Base-by-base conservation (phyloP, 1,284 basidiomycete genomes). In the Farysia itapuensis region DNA sequence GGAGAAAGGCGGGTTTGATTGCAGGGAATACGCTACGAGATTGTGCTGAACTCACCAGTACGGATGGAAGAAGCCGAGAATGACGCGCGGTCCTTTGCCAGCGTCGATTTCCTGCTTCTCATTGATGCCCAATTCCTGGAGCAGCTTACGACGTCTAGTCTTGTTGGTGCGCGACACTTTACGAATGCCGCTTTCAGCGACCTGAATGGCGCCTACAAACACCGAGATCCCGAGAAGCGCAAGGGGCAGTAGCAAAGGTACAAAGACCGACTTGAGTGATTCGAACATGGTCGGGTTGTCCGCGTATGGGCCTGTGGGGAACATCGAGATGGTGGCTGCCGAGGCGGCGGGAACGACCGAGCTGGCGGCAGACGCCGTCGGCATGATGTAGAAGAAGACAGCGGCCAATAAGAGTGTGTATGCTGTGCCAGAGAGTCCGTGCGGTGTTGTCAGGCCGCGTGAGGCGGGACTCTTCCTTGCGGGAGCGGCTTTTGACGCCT, bases 41-140 rank as follows among this genome's bases (percentile, higher is more conserved):
- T n/a, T n/a, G n/a, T n/a, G n/a, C n/a, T n/a, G 11, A 28, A 75
- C 84, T 79, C 69, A 92, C 90, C 91, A 95, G 78, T 92, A 96
- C 0, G 93, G 93, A 78, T 96, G 93, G 77, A 95, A 93, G 79
- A 96, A 90, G 0, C 89, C 93, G 15, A 75, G 32, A 25, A 75
- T 45, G 28, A 52, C 57, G 31, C 26, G 19, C 3, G n/a, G 15
- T 4, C n/a, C 8, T 42, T 18, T 24, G 22, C 21, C 9, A 15
- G 12, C 9, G 14, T 32, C 16, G 5, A 16, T 24, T 12, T 15
- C n/a, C 6, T n/a, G 26, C 31, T 57, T 56, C 23, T 63, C 59
- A 30, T 45, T 33, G 33, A 63, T 52, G 21, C 32, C 21, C 26
- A 58, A 45, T 1, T 30, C 7, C 4, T 33, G 13, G 36, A 63